A percentile compares a stretch with the other conserved stretches of the same genome.
Conservation (phyloP, 805 yeast species). For the Kodamaea jinghongensis region DNA sequence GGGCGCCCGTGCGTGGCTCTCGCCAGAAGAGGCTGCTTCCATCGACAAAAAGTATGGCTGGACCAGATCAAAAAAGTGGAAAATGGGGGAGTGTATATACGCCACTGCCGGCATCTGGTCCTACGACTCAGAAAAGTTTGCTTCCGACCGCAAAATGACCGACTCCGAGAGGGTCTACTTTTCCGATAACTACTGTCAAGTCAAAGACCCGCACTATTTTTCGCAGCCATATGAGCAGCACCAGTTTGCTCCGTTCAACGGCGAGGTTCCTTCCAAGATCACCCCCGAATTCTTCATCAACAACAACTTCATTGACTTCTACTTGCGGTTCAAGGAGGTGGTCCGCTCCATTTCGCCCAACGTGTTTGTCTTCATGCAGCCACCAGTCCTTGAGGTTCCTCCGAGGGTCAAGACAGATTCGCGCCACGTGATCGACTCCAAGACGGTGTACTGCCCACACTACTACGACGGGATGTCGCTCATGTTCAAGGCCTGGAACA, state of each 20-base stretch:
- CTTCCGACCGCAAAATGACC: conserved; percentile 17
- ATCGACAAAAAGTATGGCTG: conserved; percentile 71
- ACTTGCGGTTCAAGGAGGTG: conserved; percentile 45
- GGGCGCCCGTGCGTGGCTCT: conserved; percentile 70
- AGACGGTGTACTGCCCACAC: conserved; percentile 80
- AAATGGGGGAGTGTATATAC: conserved; percentile 74
- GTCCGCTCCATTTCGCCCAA: conserved; percentile 46
- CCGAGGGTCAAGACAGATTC: conserved; percentile 56
- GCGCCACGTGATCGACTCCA: conserved; percentile 51
- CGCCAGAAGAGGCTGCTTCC: conserved; percentile 35
- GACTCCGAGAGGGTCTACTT: conserved; percentile 29
- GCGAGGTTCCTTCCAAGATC: conserved; percentile 6
- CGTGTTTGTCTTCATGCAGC: conserved; percentile 65
- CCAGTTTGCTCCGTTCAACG: conserved; percentile 23
- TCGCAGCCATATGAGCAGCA: conserved; percentile 30
- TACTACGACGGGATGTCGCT: conserved; percentile 93
- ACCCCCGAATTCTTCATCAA: conserved; percentile 52
- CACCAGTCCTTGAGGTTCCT: conserved; percentile 78
- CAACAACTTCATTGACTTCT: conserved; percentile 61
- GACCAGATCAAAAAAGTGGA: conserved; percentile 62
- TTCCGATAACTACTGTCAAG: conserved; percentile 19
- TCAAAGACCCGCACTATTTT: conserved; percentile 32
- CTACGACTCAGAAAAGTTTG: conserved; percentile 28
- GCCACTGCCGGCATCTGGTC: conserved; percentile 78
- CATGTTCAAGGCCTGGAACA: conserved; percentile 89